Percentiles rank a stretch among this genome's conserved stretches.
Evolutionary conservation across 2,329 filamentous ascomycete genomes (phyloP).

Genomic region (Aspergillus sp.): DNA sequence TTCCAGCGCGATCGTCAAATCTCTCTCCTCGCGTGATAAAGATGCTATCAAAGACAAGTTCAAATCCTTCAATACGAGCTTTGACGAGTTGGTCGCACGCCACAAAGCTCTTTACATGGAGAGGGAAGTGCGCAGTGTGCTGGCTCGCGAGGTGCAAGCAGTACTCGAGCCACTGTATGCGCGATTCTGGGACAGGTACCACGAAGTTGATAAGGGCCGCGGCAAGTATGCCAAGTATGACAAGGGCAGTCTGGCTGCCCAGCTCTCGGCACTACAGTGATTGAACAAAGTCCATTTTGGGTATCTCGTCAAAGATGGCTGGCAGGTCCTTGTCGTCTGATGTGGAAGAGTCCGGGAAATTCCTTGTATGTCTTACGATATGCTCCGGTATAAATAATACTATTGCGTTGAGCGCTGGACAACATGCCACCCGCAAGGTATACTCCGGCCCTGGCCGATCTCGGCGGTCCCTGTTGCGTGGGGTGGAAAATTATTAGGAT

Average conservation of each 20-base stretch:
- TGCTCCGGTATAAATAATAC: neutral
- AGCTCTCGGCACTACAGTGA: slow-evolving; percentile 53
- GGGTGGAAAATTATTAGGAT: slow-evolving; percentile 4
- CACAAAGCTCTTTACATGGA: slow-evolving; percentile 91
- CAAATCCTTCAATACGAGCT: slow-evolving; percentile 83
- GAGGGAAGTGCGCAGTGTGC: slow-evolving; percentile 78
- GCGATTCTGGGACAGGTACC: slow-evolving; percentile 95
- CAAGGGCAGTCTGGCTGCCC: slow-evolving; percentile 75
- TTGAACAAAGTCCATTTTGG: neutral
- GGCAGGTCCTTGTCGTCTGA: slow-evolving; percentile 7
- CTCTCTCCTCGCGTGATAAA: slow-evolving; percentile 84
- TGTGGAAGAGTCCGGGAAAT: neutral
- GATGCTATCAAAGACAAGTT: slow-evolving; percentile 98
- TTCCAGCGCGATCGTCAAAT: slow-evolving; percentile 81
- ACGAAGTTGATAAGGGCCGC: slow-evolving; percentile 96
- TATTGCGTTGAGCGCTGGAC: neutral
- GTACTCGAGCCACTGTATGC: slow-evolving; percentile 94
- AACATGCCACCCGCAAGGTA: slow-evolving; percentile 2
- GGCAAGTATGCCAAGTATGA: slow-evolving; percentile 99
- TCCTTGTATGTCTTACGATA: neutral
- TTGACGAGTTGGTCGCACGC: slow-evolving; percentile 82
- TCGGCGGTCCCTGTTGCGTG: slow-evolving; percentile 2
- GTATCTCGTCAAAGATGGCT: neutral
- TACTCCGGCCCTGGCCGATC: slow-evolving; percentile 1
- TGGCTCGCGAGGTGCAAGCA: slow-evolving; percentile 83